phyloP scores from a whole-genome alignment of 2,329 filamentous ascomycete species.

The Mollisia scopiformis region DNA sequence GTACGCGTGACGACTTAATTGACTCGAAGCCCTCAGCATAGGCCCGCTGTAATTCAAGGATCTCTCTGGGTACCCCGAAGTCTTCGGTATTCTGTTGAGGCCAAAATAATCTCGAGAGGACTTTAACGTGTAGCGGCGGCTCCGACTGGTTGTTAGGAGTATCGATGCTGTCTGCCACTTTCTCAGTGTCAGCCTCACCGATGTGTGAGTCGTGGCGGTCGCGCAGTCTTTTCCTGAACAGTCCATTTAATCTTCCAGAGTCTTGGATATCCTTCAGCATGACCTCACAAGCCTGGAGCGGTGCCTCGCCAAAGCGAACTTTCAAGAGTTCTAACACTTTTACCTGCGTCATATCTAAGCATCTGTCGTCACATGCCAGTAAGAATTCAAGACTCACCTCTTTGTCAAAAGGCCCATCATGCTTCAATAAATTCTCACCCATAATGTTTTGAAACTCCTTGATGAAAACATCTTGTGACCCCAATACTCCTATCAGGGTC shows the following conservation, averaged over 20 bases:
- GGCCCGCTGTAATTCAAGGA: slow-evolving; percentile 62
- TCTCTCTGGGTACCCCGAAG: slow-evolving; percentile 64
- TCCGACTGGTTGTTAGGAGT: slow-evolving; percentile 35
- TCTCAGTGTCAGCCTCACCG: slow-evolving; percentile 32
- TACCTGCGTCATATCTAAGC: slow-evolving; percentile 46
- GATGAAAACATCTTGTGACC: slow-evolving; percentile 89
- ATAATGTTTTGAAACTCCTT: slow-evolving; percentile 90
- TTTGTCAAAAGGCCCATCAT: slow-evolving; percentile 72
- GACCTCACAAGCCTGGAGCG: slow-evolving; percentile 91
- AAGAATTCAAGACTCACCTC: slow-evolving; percentile 47
- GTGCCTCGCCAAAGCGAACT: slow-evolving; percentile 81
- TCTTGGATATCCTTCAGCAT: slow-evolving; percentile 95
- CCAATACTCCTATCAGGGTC: slow-evolving; percentile 84
- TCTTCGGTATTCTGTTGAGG: slow-evolving; percentile 74
- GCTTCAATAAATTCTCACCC: slow-evolving; percentile 76
- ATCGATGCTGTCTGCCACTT: slow-evolving; percentile 36
- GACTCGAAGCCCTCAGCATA: slow-evolving; percentile 79
- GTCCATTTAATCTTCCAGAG: slow-evolving; percentile 72
- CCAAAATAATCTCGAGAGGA: slow-evolving; percentile 93
- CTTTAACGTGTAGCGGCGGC: slow-evolving; percentile 71
- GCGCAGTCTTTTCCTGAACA: slow-evolving; percentile 59
- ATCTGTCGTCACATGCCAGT: neutral
- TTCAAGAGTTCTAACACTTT: slow-evolving; percentile 87
- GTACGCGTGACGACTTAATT: slow-evolving; percentile 81
- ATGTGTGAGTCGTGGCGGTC: slow-evolving; percentile 39